Evolutionary conservation across 2,329 filamentous ascomycete genomes (phyloP).

Genomic region (Fusarium graminum): DNA sequence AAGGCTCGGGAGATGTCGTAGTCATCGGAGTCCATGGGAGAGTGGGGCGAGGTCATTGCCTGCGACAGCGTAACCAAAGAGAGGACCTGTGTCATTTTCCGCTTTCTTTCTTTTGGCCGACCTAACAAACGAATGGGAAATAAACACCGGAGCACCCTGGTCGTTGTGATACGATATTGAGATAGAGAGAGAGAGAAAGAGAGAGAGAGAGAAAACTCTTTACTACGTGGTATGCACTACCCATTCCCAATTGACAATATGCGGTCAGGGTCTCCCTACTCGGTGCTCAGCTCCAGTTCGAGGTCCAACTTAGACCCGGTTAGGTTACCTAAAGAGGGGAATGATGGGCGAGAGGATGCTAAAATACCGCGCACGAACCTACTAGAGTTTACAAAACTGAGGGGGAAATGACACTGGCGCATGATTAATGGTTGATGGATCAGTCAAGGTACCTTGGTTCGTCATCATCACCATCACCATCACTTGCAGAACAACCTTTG

Average conservation of each 20-base stretch:
- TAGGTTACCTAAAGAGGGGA: slow-evolving; percentile 30
- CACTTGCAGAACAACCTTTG: slow-evolving; percentile 4
- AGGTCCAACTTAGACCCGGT: slow-evolving; percentile 5
- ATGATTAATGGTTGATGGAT: slow-evolving; percentile 28
- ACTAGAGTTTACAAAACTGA: not conserved
- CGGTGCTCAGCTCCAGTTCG: slow-evolving; percentile 4
- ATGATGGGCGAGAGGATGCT: slow-evolving; percentile 9
- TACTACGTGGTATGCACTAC: slow-evolving; percentile 3
- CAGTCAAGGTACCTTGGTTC: slow-evolving; percentile 1
- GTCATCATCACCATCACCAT: slow-evolving; percentile 5
- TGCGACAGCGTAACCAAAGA: slow-evolving; percentile 46
- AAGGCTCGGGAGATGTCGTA: slow-evolving; percentile 36
- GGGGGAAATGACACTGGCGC: slow-evolving; percentile 33
- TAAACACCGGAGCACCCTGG: slow-evolving; percentile 25
- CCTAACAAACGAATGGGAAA: slow-evolving; percentile 40
- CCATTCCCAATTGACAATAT: not conserved
- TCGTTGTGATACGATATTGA: slow-evolving; percentile 3
- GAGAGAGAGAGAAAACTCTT: slow-evolving; percentile 19
- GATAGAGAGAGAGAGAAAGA: slow-evolving; percentile 5
- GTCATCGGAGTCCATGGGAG: slow-evolving; percentile 45
- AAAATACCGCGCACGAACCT: slow-evolving; percentile 4
- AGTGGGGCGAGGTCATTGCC: slow-evolving; percentile 46
- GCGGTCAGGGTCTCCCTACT: slow-evolving; percentile 1
- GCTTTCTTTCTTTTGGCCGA: slow-evolving; percentile 13
- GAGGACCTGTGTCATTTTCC: slow-evolving; percentile 50